phyloP scores from a whole-genome alignment of 1,284 basidiomycete genomes.

The Xerocomus minutiporus region DNA sequence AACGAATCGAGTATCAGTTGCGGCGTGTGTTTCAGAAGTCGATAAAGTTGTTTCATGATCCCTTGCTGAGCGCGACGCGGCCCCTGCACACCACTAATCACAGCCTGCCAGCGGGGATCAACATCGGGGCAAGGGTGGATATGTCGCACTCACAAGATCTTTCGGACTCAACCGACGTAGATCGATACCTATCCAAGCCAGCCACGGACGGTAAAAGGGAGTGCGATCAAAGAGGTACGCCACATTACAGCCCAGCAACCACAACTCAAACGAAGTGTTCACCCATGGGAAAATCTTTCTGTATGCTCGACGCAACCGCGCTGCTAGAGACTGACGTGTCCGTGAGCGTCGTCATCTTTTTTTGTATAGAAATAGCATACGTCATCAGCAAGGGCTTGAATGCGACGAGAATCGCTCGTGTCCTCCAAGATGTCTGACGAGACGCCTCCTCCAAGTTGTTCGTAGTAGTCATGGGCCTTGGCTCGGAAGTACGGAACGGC shows the following conservation, averaged over 20 bases:
- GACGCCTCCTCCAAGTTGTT: slow-evolving; percentile 81
- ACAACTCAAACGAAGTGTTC: slow-evolving; percentile 74
- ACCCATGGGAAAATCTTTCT: slow-evolving; percentile 78
- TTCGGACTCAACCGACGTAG: slow-evolving; percentile 73
- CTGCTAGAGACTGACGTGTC: slow-evolving; percentile 38
- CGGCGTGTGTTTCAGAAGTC: slow-evolving; percentile 51
- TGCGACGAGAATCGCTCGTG: slow-evolving; percentile 31
- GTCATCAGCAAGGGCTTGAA: slow-evolving; percentile 45
- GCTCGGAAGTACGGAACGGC: slow-evolving; percentile 87
- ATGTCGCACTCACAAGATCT: slow-evolving; percentile 55
- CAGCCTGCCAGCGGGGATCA: slow-evolving; percentile 37
- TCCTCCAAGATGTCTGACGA: slow-evolving; percentile 65
- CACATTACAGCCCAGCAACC: slow-evolving; percentile 81
- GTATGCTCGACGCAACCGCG: slow-evolving; percentile 55
- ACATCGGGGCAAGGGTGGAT: slow-evolving; percentile 2
- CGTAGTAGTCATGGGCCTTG: slow-evolving; percentile 87
- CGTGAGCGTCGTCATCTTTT: slow-evolving; percentile 8
- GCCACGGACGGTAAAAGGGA: slow-evolving; percentile 89
- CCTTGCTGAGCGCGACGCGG: slow-evolving; percentile 34
- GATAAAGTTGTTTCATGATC: slow-evolving; percentile 40
- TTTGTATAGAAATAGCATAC: slow-evolving; percentile 33
- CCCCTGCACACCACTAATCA: slow-evolving; percentile 35
- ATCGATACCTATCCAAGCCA: slow-evolving; percentile 79
- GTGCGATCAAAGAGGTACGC: slow-evolving; percentile 89
- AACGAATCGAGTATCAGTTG: slow-evolving; percentile 69